Evolutionary conservation across 768 basidiomycete genomes (phyloP), one percentile per base, ranked within the genome.

Genomic region (Mycena maculata): DNA sequence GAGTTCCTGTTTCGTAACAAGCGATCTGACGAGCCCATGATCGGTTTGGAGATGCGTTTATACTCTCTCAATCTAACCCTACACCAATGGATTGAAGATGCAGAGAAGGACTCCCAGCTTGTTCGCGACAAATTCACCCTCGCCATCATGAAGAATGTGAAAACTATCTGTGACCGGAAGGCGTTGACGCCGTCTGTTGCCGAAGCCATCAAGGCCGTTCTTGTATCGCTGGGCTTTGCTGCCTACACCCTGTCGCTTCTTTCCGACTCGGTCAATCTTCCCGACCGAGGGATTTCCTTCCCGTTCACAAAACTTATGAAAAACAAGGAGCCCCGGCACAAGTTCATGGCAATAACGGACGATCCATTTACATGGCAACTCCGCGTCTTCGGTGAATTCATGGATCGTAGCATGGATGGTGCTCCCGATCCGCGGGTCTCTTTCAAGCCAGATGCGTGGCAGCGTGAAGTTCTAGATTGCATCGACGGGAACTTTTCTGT

Each of bases 391-490:
- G 91, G 91, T 8, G 86, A 90, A 68, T 89, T 81, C 71, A 90
- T 92, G 91, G 90, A 91, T 70, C 81, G 91, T 38, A 88, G 85
- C 65, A 89, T 92, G 87, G 91, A 91, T 66, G 83, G 87, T 44
- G 78, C 83, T 57, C 73, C 77, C 0, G 92, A 92, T 76, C 50
- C 74, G 8, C 83, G 91, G 0, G 90, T 92, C 36, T 66, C 80
- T 1, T 92, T 92, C 74, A 77, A 84, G 23, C 91, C 91, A 0
- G 91, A 92, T 72, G 87, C 84, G 1, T 92, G 91, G 91, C 92
- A 92, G 68, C 78, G 87, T 28, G 74, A 83, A 23, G 91, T 92
- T 7, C 77, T 92, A 52, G 88, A 92, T 70, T 83, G 82, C 52
- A 81, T 92, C 22, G 92, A 92, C 66, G 72, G 75, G 8, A 77